Base-by-base conservation (phyloP, 371 early-diverging fungal species). In the Lichtheimia ornata region DNA sequence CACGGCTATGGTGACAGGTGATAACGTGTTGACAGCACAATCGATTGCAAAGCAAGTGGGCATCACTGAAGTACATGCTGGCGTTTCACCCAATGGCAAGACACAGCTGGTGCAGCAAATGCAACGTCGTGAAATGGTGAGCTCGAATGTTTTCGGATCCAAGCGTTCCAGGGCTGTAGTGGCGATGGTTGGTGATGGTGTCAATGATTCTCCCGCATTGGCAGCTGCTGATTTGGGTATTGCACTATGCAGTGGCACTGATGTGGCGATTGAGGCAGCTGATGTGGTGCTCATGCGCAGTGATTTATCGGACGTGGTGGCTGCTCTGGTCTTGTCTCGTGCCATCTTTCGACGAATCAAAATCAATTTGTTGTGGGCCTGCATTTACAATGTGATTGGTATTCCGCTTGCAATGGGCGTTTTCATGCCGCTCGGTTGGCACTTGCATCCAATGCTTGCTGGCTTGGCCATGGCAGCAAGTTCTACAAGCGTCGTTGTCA, bases 171-270 rank as follows among this genome's bases (percentile, higher is more conserved):
- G 52, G 45, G 22, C 75, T 0, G 70, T 82, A 0, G 94, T 98
- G 9, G 97, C 95, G 14, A 95, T 98, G 95, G 89, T 96, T 9
- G 99, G 99, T 14, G 99, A 99, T 73, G 99, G 99, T 41, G 94
- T 98, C 70, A 99, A 99, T 64, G 99, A 99, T 69, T 94, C 96
- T 9, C 96, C 97, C 14, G 97, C 98, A 4, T 73, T 99, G 45
- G 96, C 93, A 0, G 90, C 90, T 24, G 87, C 97, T 3, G 89
- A 97, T 63, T 82, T 99, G n/a, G 99, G 99, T 9, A 91, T 99
- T 59, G 94, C 98, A 0, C 70, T 99, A 11, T 87, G 91, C 47
- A 89, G 91, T 11, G 97, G 97, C 5, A 96, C 97, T 0, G 97
- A 97, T 74, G 91, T 97, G 42, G 96, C 97, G 2, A 92, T 97